Evolutionary conservation across 441 rosid species (phyloP), one percentile per base, ranked within the genome.

Genomic region (Sinapis alba): DNA sequence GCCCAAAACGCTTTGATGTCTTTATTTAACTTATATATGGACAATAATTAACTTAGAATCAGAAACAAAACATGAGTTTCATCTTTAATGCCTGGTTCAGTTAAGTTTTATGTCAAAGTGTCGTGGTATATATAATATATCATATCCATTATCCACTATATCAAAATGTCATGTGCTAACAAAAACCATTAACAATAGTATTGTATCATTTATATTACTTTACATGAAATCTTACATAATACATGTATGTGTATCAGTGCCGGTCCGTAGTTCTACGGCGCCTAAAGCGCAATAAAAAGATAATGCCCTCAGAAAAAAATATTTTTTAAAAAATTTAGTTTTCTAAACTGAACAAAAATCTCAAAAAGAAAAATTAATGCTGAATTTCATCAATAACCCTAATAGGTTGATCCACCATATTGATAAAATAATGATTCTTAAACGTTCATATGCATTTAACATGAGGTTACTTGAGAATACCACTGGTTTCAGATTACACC

Each of bases 211-310:
- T 26, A 38, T 12, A 11, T 38, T 38, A 60, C 30, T 16, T 27
- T 51, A 62, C 24, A 20, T 10, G 53, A 78, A 24, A 59, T 72
- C 43, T 72, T 69, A 78, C 81, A 78, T 78, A 53, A 21, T 43
- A 43, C 15, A 18, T 19, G 13, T 54, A 20, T 54, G 5, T 64
- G 9, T 65, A 9, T 60, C n/a, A n/a, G n/a, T n/a, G n/a, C n/a
- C n/a, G n/a, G n/a, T n/a, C n/a, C n/a, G n/a, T n/a, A n/a, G n/a
- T n/a, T n/a, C n/a, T n/a, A n/a, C n/a, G n/a, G n/a, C n/a, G n/a
- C n/a, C n/a, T n/a, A n/a, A n/a, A n/a, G n/a, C n/a, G n/a, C n/a
- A n/a, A n/a, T n/a, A n/a, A n/a, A n/a, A n/a, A n/a, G n/a, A n/a
- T n/a, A n/a, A n/a, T n/a, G n/a, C n/a, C n/a, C n/a, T n/a, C n/a